Evolutionary conservation across 129 eudicot genomes (phyloP).

Genomic region (Flaveria ramosissima): DNA sequence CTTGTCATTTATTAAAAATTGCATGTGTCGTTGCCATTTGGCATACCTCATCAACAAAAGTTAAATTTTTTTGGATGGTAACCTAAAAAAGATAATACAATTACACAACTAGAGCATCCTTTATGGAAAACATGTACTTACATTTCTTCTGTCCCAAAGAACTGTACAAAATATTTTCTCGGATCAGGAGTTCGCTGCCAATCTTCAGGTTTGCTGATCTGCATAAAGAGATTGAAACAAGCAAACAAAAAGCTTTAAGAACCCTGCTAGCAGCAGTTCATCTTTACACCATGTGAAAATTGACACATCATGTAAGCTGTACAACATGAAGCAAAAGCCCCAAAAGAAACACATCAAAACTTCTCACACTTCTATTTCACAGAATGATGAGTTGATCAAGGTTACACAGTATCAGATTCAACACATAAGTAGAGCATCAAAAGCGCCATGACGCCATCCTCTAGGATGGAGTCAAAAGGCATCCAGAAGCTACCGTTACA

Average conservation of each 20-base stretch:
- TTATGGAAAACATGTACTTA: conserved; percentile 43
- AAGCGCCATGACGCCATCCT: conserved; percentile 18
- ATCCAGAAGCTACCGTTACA: conserved; percentile 25
- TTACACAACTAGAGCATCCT: conserved; percentile 13
- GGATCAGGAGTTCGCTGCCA: conserved; percentile 77
- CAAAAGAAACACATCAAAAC: conserved; percentile 25
- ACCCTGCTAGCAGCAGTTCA: not conserved
- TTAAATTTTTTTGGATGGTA: not conserved
- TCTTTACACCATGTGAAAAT: conserved; percentile 33
- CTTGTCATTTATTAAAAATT: not conserved
- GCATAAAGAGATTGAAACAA: conserved; percentile 39
- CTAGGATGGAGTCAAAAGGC: conserved; percentile 11
- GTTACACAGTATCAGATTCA: not conserved
- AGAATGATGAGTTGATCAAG: conserved; percentile 14
- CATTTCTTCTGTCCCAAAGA: conserved; percentile 94
- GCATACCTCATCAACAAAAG: conserved; percentile 14
- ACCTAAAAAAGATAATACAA: conserved; percentile 9
- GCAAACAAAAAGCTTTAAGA: conserved; percentile 30
- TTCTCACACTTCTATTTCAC: conserved; percentile 25
- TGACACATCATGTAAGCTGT: conserved; percentile 27
- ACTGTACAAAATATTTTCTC: conserved; percentile 70
- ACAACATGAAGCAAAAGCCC: conserved; percentile 27
- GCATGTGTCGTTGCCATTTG: not conserved
- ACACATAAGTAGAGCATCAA: conserved; percentile 7
- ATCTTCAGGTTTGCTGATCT: conserved; percentile 91